Evolutionary conservation across 305 asterid genomes (phyloP), one percentile per base, ranked within the genome.

Genomic region (Solanum hybrid): DNA sequence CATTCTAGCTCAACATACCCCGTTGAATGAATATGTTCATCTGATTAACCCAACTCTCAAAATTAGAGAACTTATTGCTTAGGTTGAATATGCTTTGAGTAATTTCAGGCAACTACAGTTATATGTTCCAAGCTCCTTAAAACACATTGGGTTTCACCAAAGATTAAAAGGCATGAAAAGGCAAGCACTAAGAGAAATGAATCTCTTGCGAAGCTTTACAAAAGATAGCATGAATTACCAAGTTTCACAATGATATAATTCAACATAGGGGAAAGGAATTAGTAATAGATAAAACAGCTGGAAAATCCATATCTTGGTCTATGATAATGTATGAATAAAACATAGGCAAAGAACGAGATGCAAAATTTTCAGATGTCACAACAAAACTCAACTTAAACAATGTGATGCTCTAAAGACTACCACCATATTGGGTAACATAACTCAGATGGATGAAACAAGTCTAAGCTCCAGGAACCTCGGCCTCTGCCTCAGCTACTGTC

Each of bases 401-500:
- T 84, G 75, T 51, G 76, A 31, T 17, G 42, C 87, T 31, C 87
- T 84, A 84, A 84, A 20, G 8, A 84, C 76, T 84, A 84, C 26
- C 42, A 84, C 42, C 76, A 84, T 84, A 84, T 85, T 56, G 3
- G 31, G 35, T 31, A 27, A 31, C 76, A 22, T 51, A 51, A 46
- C 35, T 84, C 22, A 46, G 27, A 81, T 40, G 10, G 87, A 27
- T 9, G 38, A 87, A 42, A 60, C 46, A 9, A 22, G 42, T 75
- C 85, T 66, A 40, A 8, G 80, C 76, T 42, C 76, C 77, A 29
- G 98, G 96, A 71, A 98, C 73, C 42, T 84, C 87, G 0, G 87
- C 31, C 37, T 84, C 87, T 37, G 92, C 87, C 91, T 96, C 98
- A 4, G 93, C 94, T 12, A 73, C 85, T 13, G 95, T 86, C 87